A percentile compares a stretch with the other conserved stretches of the same genome.
Conservation (phyloP, 345 rosid species). For the Gossypium bickii region DNA sequence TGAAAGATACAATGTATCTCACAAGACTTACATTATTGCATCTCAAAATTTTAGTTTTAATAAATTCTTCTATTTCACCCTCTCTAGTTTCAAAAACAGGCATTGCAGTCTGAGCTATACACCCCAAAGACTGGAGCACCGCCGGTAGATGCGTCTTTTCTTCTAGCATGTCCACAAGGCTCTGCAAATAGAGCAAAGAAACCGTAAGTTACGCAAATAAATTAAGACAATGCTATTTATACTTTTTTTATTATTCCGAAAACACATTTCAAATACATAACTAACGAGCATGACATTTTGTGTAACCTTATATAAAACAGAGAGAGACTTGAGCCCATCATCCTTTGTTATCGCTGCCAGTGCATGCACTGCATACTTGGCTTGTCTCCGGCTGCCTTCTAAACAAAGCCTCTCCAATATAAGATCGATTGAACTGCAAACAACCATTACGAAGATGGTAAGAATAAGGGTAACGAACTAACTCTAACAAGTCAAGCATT, state of each 20-base stretch:
- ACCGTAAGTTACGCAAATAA: slow-evolving; percentile 24
- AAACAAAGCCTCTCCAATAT: slow-evolving; percentile 83
- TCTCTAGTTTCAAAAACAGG: slow-evolving; percentile 97
- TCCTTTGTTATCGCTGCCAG: slow-evolving; percentile 96
- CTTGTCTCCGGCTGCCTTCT: slow-evolving; percentile 93
- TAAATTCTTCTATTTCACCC: slow-evolving; percentile 71
- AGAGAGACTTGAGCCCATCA: slow-evolving; percentile 92
- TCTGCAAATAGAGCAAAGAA: slow-evolving; percentile 47
- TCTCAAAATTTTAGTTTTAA: slow-evolving; percentile 65
- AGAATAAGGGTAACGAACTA: slow-evolving; percentile 23
- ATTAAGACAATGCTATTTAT: not conserved
- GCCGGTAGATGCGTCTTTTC: slow-evolving; percentile 88
- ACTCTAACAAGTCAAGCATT: slow-evolving; percentile 9
- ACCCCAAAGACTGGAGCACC: slow-evolving; percentile 89
- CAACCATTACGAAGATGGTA: slow-evolving; percentile 24
- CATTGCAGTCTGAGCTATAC: slow-evolving; percentile 96
- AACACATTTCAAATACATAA: slow-evolving; percentile 2
- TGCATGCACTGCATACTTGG: slow-evolving; percentile 96
- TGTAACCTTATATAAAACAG: slow-evolving; percentile 88
- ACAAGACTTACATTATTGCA: slow-evolving; percentile 48
- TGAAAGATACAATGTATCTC: slow-evolving; percentile 21
- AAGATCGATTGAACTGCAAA: slow-evolving; percentile 86
- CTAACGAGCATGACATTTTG: slow-evolving; percentile 6
- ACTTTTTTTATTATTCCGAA: not conserved
- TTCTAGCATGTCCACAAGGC: slow-evolving; percentile 91